Conservation (phyloP, 2,329 filamentous ascomycete species). For the Cryphonectria nitschkei region DNA sequence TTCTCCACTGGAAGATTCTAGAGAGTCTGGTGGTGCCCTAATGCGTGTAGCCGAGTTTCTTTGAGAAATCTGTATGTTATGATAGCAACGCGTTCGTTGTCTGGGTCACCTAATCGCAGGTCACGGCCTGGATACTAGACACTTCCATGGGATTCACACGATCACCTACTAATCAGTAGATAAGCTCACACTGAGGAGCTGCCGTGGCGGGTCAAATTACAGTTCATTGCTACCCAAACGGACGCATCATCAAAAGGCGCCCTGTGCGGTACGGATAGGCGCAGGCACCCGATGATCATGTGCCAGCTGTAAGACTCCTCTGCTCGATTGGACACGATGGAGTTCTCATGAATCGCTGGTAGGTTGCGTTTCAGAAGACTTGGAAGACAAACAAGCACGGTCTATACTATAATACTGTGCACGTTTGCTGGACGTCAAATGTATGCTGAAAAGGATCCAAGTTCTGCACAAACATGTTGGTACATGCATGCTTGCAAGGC, state of each 20-base stretch:
- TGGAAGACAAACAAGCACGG: not conserved
- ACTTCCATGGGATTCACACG: not conserved
- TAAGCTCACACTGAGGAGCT: not conserved
- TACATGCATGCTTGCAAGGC: not conserved
- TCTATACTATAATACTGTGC: not conserved
- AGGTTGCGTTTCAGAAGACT: not conserved
- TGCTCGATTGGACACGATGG: not conserved
- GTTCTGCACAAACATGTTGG: not conserved
- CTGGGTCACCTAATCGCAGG: not conserved
- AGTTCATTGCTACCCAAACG: not conserved
- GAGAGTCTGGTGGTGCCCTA: not conserved
- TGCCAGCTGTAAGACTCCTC: not conserved
- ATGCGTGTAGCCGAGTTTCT: not conserved
- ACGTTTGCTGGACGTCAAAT: not conserved
- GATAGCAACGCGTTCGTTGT: not conserved
- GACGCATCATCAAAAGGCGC: not conserved
- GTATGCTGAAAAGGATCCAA: not conserved
- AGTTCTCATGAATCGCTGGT: not conserved
- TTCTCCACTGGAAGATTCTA: not conserved
- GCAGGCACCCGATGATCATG: not conserved
- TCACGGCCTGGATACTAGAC: not conserved
- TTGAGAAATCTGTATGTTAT: not conserved
- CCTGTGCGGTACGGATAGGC: not conserved
- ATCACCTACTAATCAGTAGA: not conserved
- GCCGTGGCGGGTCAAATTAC: not conserved